Evolutionary conservation across 169 alveolate species (phyloP), one percentile per base, ranked within the genome.

Genomic region (Cryptosporidium parvum): DNA sequence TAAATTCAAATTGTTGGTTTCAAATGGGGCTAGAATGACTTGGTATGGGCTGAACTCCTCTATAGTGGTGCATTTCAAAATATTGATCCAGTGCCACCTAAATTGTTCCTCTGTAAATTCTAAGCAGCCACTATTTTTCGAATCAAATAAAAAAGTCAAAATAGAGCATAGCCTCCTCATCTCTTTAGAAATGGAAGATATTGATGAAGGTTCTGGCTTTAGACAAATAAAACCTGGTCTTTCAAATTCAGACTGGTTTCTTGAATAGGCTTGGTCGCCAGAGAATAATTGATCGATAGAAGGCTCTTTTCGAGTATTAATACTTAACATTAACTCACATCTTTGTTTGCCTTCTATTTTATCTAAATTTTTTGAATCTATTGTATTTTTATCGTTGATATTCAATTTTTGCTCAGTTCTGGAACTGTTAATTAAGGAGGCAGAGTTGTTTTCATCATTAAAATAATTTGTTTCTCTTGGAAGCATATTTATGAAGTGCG

Each of bases 51-150:
- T 39, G 14, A 39, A 70, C 45, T 35, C 44, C 42, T 70, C 84
- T 23, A 39, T 48, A 0, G 23, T 44, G 26, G 59, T 70, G 29
- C 29, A 70, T 70, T 39, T 70, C n/a, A 39, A 48, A 26, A 44
- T 45, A 35, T 44, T 26, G n/a, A 70, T 21, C 84, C 84, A 70
- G n/a, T 70, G 84, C 59, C 84, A 70, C 21, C 67, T 39, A 45
- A 8, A 70, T 45, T 70, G 65, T 39, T 70, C 84, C 42, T 70
- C 65, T 9, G 42, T 39, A 45, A 70, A 45, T 23, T 70, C 65
- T n/a, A 10, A 23, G 4, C 4, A 42, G 3, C 7, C 3, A 42
- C 44, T 39, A 8, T 45, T 4, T n/a, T 48, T 70, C 12, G 18
- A 33, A 31, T 65, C 72, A 70, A 26, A 35, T 44, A 70, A 26